Percentiles rank a stretch among this genome's conserved stretches.
Conservation (phyloP, 371 early-diverging fungal species). For the Rhizomucor pusillus region DNA sequence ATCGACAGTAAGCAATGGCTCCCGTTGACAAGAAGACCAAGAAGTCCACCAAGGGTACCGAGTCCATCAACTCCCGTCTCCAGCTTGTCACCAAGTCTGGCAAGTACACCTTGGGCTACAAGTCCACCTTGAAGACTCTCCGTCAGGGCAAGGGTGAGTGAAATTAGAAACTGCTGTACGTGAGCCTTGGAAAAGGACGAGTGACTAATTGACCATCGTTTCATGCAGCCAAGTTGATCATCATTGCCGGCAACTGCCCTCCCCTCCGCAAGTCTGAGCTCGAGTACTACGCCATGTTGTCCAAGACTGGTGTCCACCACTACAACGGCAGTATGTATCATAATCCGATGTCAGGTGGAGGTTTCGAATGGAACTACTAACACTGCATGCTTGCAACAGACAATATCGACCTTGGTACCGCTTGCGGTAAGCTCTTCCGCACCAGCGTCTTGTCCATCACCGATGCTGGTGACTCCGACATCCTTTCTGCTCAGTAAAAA, state of each 20-base stretch:
- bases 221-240: constrained; percentile 90
- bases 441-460: constrained; percentile 88
- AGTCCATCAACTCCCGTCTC: constrained; percentile 97
- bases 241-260: constrained; percentile 98
- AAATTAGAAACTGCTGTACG: constrained; percentile 6
- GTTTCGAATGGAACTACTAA: not conserved
- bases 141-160: constrained; percentile 93
- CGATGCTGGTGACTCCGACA: constrained; percentile 95
- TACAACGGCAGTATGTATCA: constrained; percentile 79
- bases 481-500: constrained; percentile 46
- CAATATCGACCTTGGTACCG: constrained; percentile 99
- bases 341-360: not conserved
- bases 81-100: constrained; percentile 99
- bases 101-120: constrained; percentile 97
- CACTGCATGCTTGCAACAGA: constrained; percentile 31
- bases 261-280: constrained; percentile 99
- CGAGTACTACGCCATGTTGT: constrained; percentile 99
- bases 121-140: constrained; percentile 95
- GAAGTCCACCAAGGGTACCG: constrained; percentile 77
- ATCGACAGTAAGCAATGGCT: constrained; percentile 33
- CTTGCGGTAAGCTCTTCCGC: constrained; percentile 99
- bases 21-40: constrained; percentile 60
- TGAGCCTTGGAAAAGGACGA: constrained; percentile 29
- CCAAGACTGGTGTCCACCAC: constrained; percentile 99
- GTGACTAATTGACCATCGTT: constrained; percentile 15